Evolutionary conservation across 2,329 filamentous ascomycete genomes (phyloP).

Genomic region (Immersiporthe knoxdaviesiana): DNA sequence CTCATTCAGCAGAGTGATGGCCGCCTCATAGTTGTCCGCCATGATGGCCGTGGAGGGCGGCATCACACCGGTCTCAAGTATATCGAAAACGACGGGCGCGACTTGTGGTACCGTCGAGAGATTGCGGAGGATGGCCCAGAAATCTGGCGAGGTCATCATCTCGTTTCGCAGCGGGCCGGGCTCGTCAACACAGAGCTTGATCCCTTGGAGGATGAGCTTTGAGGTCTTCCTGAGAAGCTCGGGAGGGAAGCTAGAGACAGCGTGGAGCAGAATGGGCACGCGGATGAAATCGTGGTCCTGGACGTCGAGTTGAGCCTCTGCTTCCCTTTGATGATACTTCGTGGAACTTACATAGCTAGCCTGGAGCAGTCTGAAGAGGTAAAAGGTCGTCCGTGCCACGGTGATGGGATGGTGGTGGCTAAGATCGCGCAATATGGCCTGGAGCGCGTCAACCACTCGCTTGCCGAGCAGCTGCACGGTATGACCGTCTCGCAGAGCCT

Average conservation of each 20-base stretch:
- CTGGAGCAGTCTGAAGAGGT: slow-evolving; percentile 79
- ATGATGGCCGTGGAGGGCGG: slow-evolving; percentile 82
- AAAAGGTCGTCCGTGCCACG: slow-evolving; percentile 82
- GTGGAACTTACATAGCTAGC: slow-evolving; percentile 74
- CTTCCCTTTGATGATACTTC: slow-evolving; percentile 32
- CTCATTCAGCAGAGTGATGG: slow-evolving; percentile 81
- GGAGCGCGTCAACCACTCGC: slow-evolving; percentile 77
- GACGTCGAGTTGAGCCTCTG: slow-evolving; percentile 27
- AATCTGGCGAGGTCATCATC: slow-evolving; percentile 94
- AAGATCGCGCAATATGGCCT: slow-evolving; percentile 79
- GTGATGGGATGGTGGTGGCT: slow-evolving; percentile 80
- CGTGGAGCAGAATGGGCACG: slow-evolving; percentile 87
- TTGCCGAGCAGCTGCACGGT: slow-evolving; percentile 77
- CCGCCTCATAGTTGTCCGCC: slow-evolving; percentile 93
- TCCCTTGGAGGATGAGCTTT: slow-evolving; percentile 74
- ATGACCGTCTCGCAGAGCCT: slow-evolving; percentile 75
- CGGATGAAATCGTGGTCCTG: slow-evolving; percentile 90
- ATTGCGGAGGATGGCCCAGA: slow-evolving; percentile 87
- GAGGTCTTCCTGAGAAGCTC: slow-evolving; percentile 77
- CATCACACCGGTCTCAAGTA: slow-evolving; percentile 77
- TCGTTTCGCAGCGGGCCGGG: slow-evolving; percentile 82
- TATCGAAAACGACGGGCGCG: slow-evolving; percentile 79
- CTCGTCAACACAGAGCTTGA: slow-evolving; percentile 78
- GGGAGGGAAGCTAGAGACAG: slow-evolving; percentile 84
- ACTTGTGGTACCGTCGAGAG: slow-evolving; percentile 72